A percentile compares a stretch with the other conserved stretches of the same genome.
Evolutionary conservation across 2,329 filamentous ascomycete genomes (phyloP).

Genomic region (Camillea tinctor): DNA sequence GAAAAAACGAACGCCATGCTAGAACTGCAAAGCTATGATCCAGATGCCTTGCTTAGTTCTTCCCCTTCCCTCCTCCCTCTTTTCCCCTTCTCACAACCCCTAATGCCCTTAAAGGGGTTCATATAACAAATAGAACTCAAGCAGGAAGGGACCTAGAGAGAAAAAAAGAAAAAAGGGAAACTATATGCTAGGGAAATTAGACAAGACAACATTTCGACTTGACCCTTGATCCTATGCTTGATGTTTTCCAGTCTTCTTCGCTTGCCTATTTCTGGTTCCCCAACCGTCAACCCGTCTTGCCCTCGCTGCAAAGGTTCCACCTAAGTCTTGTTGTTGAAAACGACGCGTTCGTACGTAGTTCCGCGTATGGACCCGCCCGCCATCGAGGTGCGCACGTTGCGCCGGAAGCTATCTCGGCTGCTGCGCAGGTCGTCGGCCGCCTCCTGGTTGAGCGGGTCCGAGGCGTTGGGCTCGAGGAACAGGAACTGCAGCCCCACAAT

Average conservation of each 20-base stretch:
- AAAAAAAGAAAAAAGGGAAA: neutral
- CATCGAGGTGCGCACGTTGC: slow-evolving; percentile 86
- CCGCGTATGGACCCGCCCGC: slow-evolving; percentile 73
- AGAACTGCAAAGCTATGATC: neutral
- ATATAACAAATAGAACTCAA: too few species aligned
- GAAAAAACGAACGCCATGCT: neutral
- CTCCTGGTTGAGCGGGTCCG: slow-evolving; percentile 97
- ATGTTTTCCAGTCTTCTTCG: neutral
- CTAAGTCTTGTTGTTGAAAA: slow-evolving; percentile 50
- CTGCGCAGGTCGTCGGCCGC: slow-evolving; percentile 87
- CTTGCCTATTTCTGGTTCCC: neutral
- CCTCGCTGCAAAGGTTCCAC: too few species aligned
- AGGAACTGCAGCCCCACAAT: slow-evolving; percentile 94
- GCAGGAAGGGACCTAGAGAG: too few species aligned
- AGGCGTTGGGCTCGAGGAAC: slow-evolving; percentile 96
- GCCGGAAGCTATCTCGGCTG: slow-evolving; percentile 85
- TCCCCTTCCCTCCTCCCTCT: too few species aligned
- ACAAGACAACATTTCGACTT: too few species aligned
- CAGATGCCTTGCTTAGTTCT: neutral
- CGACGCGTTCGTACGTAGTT: slow-evolving; percentile 73
- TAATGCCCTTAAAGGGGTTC: too few species aligned
- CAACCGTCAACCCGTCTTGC: neutral
- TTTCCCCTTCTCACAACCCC: too few species aligned
- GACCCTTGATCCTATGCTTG: too few species aligned
- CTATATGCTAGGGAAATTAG: neutral